Percentiles rank a stretch among this genome's conserved stretches.
Conservation (phyloP, 768 basidiomycete species). For the Boletus huronensis region DNA sequence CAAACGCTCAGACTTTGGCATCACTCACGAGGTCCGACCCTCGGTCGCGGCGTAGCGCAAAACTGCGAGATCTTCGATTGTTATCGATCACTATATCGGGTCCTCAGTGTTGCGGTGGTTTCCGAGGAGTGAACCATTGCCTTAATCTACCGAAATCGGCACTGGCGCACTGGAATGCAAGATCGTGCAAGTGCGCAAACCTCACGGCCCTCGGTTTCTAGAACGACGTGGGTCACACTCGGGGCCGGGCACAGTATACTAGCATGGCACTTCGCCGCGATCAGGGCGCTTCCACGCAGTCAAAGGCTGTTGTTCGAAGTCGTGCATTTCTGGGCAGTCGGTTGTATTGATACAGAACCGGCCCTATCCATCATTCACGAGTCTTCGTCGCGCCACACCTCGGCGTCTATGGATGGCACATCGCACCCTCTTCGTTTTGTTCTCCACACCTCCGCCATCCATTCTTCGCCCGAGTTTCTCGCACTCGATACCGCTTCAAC, state of each 20-base stretch:
- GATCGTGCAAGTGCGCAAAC: conserved; percentile 35
- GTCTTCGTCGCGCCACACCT: conserved; percentile 37
- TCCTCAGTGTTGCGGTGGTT: conserved; percentile 20
- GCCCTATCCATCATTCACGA: conserved; percentile 36
- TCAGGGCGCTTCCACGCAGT: conserved; percentile 3
- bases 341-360: conserved; percentile 16
- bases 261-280: conserved; percentile 21
- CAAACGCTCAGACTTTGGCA: conserved; percentile 48
- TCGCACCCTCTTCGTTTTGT: conserved; percentile 13
- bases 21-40: conserved; percentile 55
- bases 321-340: conserved; percentile 9
- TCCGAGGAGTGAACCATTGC: conserved; percentile 30
- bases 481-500: conserved; percentile 20
- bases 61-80: conserved; percentile 37
- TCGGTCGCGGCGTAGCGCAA: conserved; percentile 40
- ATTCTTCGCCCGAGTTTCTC: conserved; percentile 20
- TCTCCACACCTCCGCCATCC: conserved; percentile 17
- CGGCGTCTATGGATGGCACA: conserved; percentile 25
- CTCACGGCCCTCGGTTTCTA: conserved; percentile 39
- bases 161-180: conserved; percentile 45
- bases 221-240: conserved; percentile 37
- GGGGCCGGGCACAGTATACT: conserved; percentile 31
- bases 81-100: conserved; percentile 52
- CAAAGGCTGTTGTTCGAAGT: conserved; percentile 8
- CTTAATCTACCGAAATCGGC: conserved; percentile 35